These are phyloP conservation scores for Camelina sativa DNA, from an alignment of 345 rosid genomes.

Conservation along the genomic window DNA sequence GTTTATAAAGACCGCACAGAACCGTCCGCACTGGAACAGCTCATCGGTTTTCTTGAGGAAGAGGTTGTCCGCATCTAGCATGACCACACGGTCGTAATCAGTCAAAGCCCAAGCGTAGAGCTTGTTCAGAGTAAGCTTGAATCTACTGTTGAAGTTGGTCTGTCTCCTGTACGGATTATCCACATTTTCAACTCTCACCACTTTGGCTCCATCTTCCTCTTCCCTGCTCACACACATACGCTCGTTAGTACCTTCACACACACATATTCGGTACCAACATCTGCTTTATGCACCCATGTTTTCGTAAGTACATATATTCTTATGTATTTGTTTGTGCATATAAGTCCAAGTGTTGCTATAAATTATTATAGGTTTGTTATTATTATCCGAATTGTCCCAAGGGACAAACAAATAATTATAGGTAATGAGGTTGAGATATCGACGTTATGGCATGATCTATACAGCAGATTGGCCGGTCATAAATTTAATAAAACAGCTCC, in stretches of 20 bases:
- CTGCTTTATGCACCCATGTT: constrained; percentile 1
- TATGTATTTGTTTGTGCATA: neutral
- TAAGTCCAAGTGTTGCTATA: neutral
- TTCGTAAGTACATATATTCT: neutral
- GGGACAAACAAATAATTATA: neutral
- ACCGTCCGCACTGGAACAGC: constrained; percentile 91
- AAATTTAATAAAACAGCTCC: constrained; percentile 17
- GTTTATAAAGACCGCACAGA: constrained; percentile 95
- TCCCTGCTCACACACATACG: constrained; percentile 51
- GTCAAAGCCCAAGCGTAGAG: constrained; percentile 91
- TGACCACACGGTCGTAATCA: constrained; percentile 88
- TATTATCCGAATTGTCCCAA: neutral
- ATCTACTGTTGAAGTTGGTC: constrained; percentile 65
- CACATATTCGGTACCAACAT: constrained; percentile 24
- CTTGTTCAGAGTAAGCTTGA: constrained; percentile 87
- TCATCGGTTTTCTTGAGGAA: constrained; percentile 88
- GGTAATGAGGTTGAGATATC: constrained; percentile 7
- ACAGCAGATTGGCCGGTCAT: constrained; percentile 20
- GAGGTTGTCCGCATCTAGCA: constrained; percentile 94
- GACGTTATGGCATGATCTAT: constrained; percentile 22
- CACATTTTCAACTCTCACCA: constrained; percentile 84
- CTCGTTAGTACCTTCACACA: constrained; percentile 6
- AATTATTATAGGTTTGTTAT: neutral
- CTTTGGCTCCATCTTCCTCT: constrained; percentile 90
- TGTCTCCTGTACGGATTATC: constrained; percentile 82